A percentile compares a stretch with the other conserved stretches of the same genome.
phyloP scores from a whole-genome alignment of 176 grass and related monocot species.

The Saccharum officinarum region DNA sequence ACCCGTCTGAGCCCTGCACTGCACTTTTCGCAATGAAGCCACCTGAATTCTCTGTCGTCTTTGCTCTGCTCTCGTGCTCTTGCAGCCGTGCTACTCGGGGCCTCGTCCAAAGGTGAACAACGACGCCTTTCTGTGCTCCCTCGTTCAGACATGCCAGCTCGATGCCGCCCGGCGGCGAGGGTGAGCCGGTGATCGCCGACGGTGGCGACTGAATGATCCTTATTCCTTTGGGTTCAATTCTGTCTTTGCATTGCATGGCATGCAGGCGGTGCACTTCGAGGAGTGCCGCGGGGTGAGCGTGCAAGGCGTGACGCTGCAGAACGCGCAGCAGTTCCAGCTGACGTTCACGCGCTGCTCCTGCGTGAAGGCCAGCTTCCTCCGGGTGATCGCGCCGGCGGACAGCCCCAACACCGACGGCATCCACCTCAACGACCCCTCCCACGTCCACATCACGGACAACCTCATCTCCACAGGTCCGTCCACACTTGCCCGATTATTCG shows the following conservation, averaged over 20 bases:
- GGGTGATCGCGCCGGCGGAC: constrained; percentile 64
- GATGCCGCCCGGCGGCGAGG: background rate
- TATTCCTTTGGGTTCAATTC: background rate
- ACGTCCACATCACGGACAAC: constrained; percentile 51
- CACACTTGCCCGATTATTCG: background rate
- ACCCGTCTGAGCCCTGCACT: background rate
- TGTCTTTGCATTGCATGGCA: background rate
- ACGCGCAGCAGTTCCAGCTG: constrained; percentile 78
- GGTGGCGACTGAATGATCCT: background rate
- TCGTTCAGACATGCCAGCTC: background rate
- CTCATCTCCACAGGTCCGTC: constrained; percentile 59
- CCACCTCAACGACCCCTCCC: constrained; percentile 59
- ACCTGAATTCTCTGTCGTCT: constrained; percentile 3
- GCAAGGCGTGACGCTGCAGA: constrained; percentile 59
- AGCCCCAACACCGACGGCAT: constrained; percentile 98
- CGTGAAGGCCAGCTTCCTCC: constrained; percentile 62
- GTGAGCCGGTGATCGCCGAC: background rate
- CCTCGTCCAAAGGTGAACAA: constrained; percentile 52
- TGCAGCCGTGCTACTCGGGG: constrained; percentile 55
- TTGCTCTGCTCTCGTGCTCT: background rate
- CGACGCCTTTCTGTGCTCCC: background rate
- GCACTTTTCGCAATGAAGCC: background rate
- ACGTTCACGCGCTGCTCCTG: constrained; percentile 58
- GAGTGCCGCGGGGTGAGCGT: constrained; percentile 51
- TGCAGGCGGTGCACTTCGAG: constrained; percentile 78